These are phyloP conservation scores for Epithele typhae DNA, from an alignment of 768 basidiomycete genomes.

Conservation along the genomic window DNA sequence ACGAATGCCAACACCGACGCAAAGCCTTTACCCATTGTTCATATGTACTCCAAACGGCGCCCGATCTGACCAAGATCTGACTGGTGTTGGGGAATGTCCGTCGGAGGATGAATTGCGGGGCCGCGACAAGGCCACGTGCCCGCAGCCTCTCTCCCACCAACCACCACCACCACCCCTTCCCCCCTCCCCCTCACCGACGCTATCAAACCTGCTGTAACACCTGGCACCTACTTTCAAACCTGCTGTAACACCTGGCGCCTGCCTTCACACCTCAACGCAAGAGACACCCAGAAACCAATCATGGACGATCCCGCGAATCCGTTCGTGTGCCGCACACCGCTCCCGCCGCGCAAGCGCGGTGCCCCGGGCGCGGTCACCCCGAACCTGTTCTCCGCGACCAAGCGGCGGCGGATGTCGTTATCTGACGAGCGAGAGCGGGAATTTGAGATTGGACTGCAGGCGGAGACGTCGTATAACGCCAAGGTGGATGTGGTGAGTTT, in stretches of 20 bases:
- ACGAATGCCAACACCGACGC: too few species aligned
- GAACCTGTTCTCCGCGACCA: slow-evolving; percentile 35
- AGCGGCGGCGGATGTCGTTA: slow-evolving; percentile 38
- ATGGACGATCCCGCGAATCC: slow-evolving; percentile 1
- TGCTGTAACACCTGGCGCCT: too few species aligned
- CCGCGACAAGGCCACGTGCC: too few species aligned
- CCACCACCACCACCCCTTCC: slow-evolving; percentile 5
- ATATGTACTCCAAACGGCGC: too few species aligned
- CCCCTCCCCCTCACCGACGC: not conserved
- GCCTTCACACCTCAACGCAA: too few species aligned
- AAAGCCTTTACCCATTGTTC: too few species aligned
- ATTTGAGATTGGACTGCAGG: not conserved
- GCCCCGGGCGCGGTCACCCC: slow-evolving; percentile 29
- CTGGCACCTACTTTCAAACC: too few species aligned
- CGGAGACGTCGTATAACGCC: slow-evolving; percentile 16
- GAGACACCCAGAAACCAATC: not conserved
- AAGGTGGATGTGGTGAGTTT: slow-evolving; percentile 35
- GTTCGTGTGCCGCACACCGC: slow-evolving; percentile 7
- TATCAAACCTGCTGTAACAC: too few species aligned
- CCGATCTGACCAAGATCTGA: too few species aligned
- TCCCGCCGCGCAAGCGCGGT: slow-evolving; percentile 17
- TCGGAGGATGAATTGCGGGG: too few species aligned
- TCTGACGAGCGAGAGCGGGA: slow-evolving; percentile 7
- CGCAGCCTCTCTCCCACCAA: slow-evolving; percentile 1
- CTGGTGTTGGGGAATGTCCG: too few species aligned